These are phyloP conservation scores for Hygrophorus pudorinus DNA, from an alignment of 768 basidiomycete species.

Conservation along the genomic window DNA sequence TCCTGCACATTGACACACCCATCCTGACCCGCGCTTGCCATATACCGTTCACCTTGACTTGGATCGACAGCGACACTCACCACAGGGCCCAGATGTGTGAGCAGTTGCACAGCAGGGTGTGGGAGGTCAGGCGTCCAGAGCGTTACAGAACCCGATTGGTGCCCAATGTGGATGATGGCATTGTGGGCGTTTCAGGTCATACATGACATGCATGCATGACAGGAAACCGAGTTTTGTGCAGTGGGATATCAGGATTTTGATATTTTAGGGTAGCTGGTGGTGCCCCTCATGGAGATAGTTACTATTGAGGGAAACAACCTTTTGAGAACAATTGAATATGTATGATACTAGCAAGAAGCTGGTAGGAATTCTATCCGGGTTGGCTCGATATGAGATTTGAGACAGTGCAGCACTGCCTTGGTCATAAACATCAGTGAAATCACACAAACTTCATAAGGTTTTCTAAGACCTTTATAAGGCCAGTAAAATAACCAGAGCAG, in stretches of 20 bases:
- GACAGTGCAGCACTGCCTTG: slow-evolving; percentile 79
- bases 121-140: slow-evolving; percentile 95
- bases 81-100: slow-evolving; percentile 87
- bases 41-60: slow-evolving; percentile 77
- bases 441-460: too few relatives aligned
- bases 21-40: too few relatives aligned
- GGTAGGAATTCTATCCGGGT: slow-evolving; percentile 87
- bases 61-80: slow-evolving; percentile 75
- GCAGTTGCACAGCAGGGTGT: slow-evolving; percentile 82
- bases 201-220: too few relatives aligned
- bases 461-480: too few relatives aligned
- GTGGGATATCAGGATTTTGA: slow-evolving; percentile 88
- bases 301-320: not conserved
- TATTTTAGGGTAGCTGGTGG: slow-evolving; percentile 90
- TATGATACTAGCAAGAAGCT: slow-evolving; percentile 80
- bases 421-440: slow-evolving; percentile 97
- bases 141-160: slow-evolving; percentile 92
- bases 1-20: too few relatives aligned
- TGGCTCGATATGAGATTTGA: slow-evolving; percentile 81
- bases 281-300: slow-evolving; percentile 40
- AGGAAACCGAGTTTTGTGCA: slow-evolving; percentile 86
- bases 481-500: too few relatives aligned
- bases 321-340: slow-evolving; percentile 19
- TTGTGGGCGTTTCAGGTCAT: slow-evolving; percentile 91
- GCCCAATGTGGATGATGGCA: slow-evolving; percentile 90